Evolutionary conservation across 164 flowering plant species (phyloP).

Genomic region (Vitis cinerea): DNA sequence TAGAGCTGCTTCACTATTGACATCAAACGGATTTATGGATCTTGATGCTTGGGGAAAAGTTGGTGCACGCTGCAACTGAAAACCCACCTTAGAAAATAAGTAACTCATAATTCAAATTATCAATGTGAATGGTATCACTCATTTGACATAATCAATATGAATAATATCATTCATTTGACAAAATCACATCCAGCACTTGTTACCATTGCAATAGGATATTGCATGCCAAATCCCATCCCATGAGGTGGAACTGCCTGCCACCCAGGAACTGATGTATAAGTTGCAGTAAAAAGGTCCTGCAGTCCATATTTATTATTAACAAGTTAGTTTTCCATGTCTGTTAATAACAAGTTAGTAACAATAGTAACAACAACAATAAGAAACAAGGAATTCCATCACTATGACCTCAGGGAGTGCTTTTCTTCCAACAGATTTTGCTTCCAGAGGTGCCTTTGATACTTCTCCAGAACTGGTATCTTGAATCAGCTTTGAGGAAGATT

Average conservation of each 20-base stretch:
- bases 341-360: no score
- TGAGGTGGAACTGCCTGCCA: constrained; percentile 40
- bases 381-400: no score
- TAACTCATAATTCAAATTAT: no score
- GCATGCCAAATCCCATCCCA: constrained; percentile 34
- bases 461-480: constrained; percentile 24
- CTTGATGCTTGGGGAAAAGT: constrained; percentile 24
- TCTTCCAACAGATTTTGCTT: constrained; percentile 29
- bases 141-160: no score
- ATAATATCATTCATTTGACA: no score
- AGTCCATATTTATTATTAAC: neutral
- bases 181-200: neutral
- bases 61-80: constrained; percentile 23
- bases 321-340: no score
- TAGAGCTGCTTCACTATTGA: constrained; percentile 19
- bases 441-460: constrained; percentile 14
- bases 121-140: no score
- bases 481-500: constrained; percentile 16
- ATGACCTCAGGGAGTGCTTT: constrained; percentile 51
- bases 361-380: no score
- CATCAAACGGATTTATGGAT: constrained; percentile 53
- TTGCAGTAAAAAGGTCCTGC: constrained; percentile 55
- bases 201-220: constrained; percentile 32
- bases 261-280: constrained; percentile 25
- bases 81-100: constrained; percentile 1